Conservation (phyloP, 1,284 basidiomycete species). For the Puccinia sorghi region DNA sequence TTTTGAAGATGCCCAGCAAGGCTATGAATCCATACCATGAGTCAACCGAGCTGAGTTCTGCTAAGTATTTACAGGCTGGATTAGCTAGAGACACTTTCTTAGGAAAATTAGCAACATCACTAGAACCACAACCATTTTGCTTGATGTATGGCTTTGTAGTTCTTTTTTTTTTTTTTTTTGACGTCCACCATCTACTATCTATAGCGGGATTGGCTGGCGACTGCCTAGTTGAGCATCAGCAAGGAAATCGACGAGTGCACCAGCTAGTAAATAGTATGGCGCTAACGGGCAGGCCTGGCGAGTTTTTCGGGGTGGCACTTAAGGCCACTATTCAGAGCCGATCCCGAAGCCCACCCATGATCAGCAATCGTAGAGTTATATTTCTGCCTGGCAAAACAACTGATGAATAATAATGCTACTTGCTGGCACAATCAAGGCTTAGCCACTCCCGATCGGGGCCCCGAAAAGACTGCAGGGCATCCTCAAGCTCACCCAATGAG, state of each 20-base stretch:
- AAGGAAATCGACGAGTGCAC: not conserved
- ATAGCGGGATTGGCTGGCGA: slow-evolving; percentile 4
- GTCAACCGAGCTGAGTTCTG: not conserved
- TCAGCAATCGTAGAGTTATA: not conserved
- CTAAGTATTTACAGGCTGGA: not conserved
- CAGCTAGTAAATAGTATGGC: not conserved
- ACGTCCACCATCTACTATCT: slow-evolving; percentile 29
- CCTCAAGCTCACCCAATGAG: not conserved
- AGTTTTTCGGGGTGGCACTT: too few species aligned
- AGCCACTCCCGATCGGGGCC: too few species aligned
- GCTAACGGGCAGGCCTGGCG: not conserved
- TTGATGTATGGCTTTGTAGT: not conserved
- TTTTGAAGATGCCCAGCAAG: too few species aligned
- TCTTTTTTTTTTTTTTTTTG: not conserved
- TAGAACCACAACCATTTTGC: slow-evolving; percentile 1
- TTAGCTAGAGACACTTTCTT: not conserved
- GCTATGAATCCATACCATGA: too few species aligned
- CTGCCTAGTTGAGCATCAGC: slow-evolving; percentile 17
- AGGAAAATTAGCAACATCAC: not conserved
- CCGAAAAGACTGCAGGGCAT: not conserved
- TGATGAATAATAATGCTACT: too few species aligned
- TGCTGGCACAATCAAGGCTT: not conserved
- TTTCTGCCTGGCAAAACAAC: too few species aligned
- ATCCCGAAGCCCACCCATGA: not conserved
- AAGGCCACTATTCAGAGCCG: not conserved